Percentiles rank a stretch among this genome's conserved stretches.
These are phyloP conservation scores for Eucalyptus curtisii DNA, from an alignment of 345 rosid genomes.

Conservation along the genomic window DNA sequence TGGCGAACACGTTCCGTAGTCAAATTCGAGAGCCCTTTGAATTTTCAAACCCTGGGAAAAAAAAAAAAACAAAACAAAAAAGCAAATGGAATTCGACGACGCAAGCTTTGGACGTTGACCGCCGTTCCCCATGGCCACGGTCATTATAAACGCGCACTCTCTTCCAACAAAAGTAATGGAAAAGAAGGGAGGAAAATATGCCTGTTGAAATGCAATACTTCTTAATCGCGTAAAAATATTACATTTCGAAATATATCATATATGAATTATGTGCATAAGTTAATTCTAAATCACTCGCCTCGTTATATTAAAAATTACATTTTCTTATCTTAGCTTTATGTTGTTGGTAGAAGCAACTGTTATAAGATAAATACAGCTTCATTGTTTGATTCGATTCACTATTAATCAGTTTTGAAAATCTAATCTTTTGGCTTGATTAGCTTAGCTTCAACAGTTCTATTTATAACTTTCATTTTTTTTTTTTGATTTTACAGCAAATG, in stretches of 20 bases:
- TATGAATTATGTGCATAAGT: not conserved
- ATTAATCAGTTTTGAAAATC: not conserved
- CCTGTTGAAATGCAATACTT: not conserved
- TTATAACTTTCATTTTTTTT: not conserved
- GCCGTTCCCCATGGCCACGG: not conserved
- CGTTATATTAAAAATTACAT: not conserved
- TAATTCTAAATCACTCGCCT: not conserved
- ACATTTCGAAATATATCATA: not conserved
- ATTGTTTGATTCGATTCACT: not conserved
- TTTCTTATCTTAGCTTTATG: not conserved
- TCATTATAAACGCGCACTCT: not conserved
- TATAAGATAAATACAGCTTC: not conserved
- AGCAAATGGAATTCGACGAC: not conserved
- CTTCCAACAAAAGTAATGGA: not conserved
- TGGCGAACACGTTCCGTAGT: not conserved
- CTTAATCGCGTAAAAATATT: not conserved
- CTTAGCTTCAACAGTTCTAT: not conserved
- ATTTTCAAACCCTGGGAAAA: not conserved
- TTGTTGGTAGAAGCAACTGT: fast-evolving
- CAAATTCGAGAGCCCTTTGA: not conserved
- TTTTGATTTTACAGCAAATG: not conserved
- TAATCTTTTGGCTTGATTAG: not conserved
- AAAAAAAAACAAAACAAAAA: not conserved
- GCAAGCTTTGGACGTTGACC: not conserved
- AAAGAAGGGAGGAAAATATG: too few species aligned